phyloP scores from a whole-genome alignment of 2,329 filamentous ascomycete genomes.

The Trichoderma oligosporum region DNA sequence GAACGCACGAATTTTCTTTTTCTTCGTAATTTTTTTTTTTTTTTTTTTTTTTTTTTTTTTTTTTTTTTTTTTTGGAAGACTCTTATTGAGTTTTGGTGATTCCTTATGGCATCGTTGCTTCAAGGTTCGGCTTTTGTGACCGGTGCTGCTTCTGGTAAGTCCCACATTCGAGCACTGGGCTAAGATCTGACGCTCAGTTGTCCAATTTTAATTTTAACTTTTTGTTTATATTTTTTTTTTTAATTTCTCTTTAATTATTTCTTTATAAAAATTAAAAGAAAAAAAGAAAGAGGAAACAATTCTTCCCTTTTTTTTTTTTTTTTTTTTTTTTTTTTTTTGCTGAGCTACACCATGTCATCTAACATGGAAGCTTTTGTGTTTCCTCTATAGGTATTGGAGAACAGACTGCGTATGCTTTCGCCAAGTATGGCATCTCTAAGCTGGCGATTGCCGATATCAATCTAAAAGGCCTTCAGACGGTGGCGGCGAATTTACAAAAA shows the following conservation, averaged over 20 bases:
- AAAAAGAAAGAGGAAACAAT: too few species aligned
- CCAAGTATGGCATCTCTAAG: constrained; percentile 44
- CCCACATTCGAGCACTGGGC: not conserved
- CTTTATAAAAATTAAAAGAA: too few species aligned
- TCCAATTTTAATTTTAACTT: too few species aligned
- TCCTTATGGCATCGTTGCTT: constrained; percentile 29
- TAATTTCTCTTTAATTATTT: too few species aligned
- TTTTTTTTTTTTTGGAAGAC: not conserved
- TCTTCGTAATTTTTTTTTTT: not conserved
- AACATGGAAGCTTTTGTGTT: not conserved
- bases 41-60: not conserved
- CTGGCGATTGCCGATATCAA: constrained; percentile 48
- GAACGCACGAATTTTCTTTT: not conserved
- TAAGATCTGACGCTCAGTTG: not conserved
- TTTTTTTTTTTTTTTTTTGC: not conserved
- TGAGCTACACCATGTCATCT: not conserved
- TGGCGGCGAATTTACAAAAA: constrained; percentile 34
- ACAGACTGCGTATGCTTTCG: constrained; percentile 44
- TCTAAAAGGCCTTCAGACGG: constrained; percentile 29
- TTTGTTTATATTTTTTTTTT: too few species aligned
- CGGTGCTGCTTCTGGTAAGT: constrained; percentile 44
- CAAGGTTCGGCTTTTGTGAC: constrained; percentile 47
- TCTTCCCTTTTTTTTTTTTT: too few species aligned
- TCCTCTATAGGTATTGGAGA: constrained; percentile 45
- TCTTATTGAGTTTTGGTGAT: not conserved